phyloP scores from a whole-genome alignment of 306 rosid species.

The Corylus avellana region DNA sequence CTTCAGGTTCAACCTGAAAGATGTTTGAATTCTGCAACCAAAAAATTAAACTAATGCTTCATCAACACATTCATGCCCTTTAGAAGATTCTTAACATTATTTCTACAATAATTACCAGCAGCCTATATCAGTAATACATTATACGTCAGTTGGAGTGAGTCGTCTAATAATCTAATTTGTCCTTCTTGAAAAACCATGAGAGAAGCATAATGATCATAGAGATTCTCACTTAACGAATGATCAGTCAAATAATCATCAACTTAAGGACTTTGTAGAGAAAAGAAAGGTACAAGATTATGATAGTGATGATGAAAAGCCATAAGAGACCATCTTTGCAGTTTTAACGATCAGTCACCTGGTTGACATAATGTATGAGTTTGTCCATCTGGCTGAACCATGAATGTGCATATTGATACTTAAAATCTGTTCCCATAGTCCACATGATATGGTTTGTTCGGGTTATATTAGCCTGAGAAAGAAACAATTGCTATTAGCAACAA shows the following conservation, averaged over 20 bases:
- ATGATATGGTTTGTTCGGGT: slow-evolving; percentile 92
- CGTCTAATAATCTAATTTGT: neutral
- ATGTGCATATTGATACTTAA: slow-evolving; percentile 86
- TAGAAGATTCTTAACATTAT: neutral
- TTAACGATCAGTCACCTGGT: slow-evolving; percentile 48
- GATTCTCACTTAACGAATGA: neutral
- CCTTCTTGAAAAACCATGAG: neutral
- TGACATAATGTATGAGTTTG: slow-evolving; percentile 92
- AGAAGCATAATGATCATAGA: neutral
- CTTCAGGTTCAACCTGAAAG: neutral
- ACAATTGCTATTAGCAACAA: slow-evolving; percentile 28
- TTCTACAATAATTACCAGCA: neutral
- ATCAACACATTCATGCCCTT: neutral
- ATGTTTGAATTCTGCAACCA: neutral
- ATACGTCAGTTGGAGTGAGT: neutral
- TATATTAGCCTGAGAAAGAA: slow-evolving; percentile 77
- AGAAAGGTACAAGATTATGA: neutral
- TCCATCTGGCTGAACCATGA: slow-evolving; percentile 93
- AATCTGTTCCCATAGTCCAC: slow-evolving; percentile 99
- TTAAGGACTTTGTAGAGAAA: neutral
- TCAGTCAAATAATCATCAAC: neutral
- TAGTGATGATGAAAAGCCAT: slow-evolving; percentile 19
- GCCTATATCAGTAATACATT: neutral
- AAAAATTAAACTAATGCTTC: neutral
- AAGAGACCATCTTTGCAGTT: neutral